Evolutionary conservation across 2,329 filamentous ascomycete species (phyloP).

Genomic region (Dryadomyces quercivorus): DNA sequence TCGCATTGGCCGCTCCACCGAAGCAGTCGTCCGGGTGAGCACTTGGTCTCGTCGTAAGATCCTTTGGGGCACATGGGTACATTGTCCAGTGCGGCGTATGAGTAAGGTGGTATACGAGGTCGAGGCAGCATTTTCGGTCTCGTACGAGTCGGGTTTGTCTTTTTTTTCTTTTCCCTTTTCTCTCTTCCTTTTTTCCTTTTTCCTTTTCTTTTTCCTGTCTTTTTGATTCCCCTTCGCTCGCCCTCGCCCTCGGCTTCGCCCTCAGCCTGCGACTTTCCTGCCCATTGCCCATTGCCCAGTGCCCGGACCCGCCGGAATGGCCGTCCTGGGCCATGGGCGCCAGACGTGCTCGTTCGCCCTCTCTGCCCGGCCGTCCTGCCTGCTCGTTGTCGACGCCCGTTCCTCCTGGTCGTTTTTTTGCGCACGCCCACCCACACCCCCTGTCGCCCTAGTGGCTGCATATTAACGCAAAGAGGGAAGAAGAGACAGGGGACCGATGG

Average conservation of each 20-base stretch:
- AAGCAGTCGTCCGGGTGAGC: too few relatives aligned
- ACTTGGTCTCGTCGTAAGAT: too few relatives aligned
- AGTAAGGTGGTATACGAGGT: too few relatives aligned
- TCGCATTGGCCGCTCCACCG: too few relatives aligned
- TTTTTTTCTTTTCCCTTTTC: not conserved
- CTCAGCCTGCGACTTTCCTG: not conserved
- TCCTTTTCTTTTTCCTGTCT: too few relatives aligned
- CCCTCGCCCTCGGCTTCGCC: too few relatives aligned
- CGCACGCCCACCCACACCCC: not conserved
- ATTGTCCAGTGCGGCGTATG: too few relatives aligned
- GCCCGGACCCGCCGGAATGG: too few relatives aligned
- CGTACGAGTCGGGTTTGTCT: not conserved
- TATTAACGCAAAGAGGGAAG: conserved; percentile 7
- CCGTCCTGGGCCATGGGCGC: too few relatives aligned
- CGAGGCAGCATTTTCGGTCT: too few relatives aligned
- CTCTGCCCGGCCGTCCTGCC: not conserved
- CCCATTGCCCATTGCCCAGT: not conserved
- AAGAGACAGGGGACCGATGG: not conserved
- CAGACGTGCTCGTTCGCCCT: not conserved
- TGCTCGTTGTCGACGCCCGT: not conserved
- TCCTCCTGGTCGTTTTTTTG: not conserved
- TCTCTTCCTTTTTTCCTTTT: not conserved
- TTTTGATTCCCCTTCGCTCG: too few relatives aligned
- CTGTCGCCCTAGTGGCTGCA: conserved; percentile 5
- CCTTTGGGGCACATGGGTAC: too few relatives aligned